Percentiles rank a stretch among this genome's conserved stretches.
These are phyloP conservation scores for Monosporozyma siamensis DNA, from an alignment of 805 yeast species.

Conservation along the genomic window DNA sequence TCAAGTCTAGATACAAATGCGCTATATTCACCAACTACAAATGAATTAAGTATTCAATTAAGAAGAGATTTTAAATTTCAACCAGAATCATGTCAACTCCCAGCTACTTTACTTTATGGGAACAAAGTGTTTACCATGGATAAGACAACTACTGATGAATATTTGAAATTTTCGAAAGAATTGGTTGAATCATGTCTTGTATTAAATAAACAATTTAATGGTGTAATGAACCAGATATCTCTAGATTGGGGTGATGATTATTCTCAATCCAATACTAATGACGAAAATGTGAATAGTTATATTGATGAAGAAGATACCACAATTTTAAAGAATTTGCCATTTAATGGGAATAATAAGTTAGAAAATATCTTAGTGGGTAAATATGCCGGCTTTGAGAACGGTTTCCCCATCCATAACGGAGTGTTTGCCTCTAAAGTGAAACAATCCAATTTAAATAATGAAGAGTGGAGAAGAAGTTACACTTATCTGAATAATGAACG, in stretches of 20 bases:
- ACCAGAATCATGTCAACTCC: conserved; percentile 44
- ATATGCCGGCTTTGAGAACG: conserved; percentile 10
- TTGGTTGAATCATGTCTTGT: conserved; percentile 43
- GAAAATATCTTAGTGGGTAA: conserved; percentile 16
- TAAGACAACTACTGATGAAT: conserved; percentile 16
- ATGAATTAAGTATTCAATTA: conserved; percentile 18
- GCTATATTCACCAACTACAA: conserved; percentile 15
- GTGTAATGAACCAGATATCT: conserved; percentile 3
- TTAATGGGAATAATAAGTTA: conserved; percentile 14
- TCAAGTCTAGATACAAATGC: conserved; percentile 6
- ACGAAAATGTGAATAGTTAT: neutral
- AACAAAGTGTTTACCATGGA: conserved; percentile 1
- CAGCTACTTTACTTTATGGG: conserved; percentile 45
- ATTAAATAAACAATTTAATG: conserved; percentile 33
- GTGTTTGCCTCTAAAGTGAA: conserved; percentile 1
- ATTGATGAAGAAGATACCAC: conserved; percentile 10
- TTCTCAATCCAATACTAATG: neutral
- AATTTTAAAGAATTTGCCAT: conserved; percentile 7
- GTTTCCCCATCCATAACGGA: conserved; percentile 4
- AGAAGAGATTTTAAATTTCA: conserved; percentile 30
- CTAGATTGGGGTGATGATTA: neutral
- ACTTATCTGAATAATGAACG: conserved; percentile 5
- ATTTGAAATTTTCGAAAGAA: conserved; percentile 33
- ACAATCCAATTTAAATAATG: conserved; percentile 1
- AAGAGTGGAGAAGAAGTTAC: conserved; percentile 4